Percentiles rank a stretch among this genome's conserved stretches.
Conservation (phyloP, 2,329 filamentous ascomycete genomes). For the Claviceps sp. region DNA sequence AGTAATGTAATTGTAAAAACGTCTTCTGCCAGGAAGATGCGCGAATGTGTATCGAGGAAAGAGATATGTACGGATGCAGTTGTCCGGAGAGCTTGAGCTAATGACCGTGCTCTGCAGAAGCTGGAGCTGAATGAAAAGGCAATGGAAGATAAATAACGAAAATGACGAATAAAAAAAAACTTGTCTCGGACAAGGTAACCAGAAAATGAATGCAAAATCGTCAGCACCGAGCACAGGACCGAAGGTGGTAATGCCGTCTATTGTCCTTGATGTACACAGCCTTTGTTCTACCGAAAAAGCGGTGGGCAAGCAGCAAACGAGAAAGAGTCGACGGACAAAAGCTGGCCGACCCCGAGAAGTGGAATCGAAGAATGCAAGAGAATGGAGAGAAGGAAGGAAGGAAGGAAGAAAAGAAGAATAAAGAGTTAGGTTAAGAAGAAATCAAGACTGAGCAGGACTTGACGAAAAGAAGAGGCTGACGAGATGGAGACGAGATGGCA, state of each 20-base stretch:
- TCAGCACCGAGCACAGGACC: background rate
- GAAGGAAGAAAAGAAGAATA: background rate
- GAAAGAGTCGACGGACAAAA: background rate
- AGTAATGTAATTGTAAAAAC: background rate
- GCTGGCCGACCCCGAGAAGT: background rate
- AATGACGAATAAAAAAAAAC: background rate
- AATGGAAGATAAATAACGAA: background rate
- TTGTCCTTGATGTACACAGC: background rate
- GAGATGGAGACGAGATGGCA: background rate
- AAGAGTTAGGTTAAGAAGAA: background rate
- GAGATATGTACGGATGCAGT: background rate
- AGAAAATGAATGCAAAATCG: too few species aligned
- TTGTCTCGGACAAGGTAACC: too few species aligned
- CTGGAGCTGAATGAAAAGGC: background rate
- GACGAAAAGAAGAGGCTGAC: background rate
- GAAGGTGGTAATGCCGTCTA: background rate
- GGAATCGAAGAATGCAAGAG: background rate
- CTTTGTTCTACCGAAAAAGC: background rate
- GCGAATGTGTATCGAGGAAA: background rate
- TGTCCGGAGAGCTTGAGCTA: background rate
- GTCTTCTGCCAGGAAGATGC: slow-evolving; percentile 5
- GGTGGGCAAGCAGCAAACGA: background rate
- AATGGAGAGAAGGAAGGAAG: background rate
- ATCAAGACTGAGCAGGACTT: background rate
- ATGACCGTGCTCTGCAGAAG: background rate